phyloP scores from a whole-genome alignment of 148 eudicot species.

The Camellia japonica region DNA sequence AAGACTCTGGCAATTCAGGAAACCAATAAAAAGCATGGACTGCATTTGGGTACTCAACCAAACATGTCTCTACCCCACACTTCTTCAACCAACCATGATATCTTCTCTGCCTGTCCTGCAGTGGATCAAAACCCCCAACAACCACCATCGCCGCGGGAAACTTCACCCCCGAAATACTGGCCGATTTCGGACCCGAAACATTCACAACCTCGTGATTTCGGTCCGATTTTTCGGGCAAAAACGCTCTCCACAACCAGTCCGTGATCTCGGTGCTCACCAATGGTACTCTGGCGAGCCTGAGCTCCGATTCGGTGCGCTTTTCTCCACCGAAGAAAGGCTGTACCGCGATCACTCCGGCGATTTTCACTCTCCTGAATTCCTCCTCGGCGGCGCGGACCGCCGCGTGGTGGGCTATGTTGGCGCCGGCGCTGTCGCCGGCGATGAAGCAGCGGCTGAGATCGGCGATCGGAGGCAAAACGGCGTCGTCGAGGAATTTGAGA shows the following conservation, averaged over 20 bases:
- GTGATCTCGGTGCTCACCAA: slow-evolving; percentile 15
- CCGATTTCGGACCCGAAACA: slow-evolving; percentile 16
- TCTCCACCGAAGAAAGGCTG: slow-evolving; percentile 16
- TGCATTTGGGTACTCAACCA: slow-evolving; percentile 36
- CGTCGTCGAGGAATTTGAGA: slow-evolving; percentile 26
- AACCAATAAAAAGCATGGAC: slow-evolving; percentile 31
- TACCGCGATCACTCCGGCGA: slow-evolving; percentile 14
- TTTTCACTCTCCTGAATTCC: slow-evolving; percentile 20
- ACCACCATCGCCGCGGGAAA: slow-evolving; percentile 33
- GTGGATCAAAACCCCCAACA: slow-evolving; percentile 33
- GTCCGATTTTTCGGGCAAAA: slow-evolving; percentile 37
- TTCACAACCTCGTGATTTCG: slow-evolving; percentile 33
- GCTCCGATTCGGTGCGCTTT: slow-evolving; percentile 37
- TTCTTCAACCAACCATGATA: slow-evolving; percentile 26
- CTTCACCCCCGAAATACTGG: not conserved
- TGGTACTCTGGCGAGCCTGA: slow-evolving; percentile 1
- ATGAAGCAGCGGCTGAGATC: slow-evolving; percentile 37
- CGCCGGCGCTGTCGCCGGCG: slow-evolving; percentile 49
- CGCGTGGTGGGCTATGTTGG: slow-evolving; percentile 6
- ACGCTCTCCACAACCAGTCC: slow-evolving; percentile 43
- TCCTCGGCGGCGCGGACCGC: slow-evolving; percentile 14
- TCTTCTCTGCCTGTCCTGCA: slow-evolving; percentile 37
- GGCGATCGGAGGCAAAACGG: not conserved
- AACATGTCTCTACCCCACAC: not conserved
- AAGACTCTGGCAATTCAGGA: slow-evolving; percentile 22